Evolutionary conservation across 352 stramenopile genomes (phyloP), one percentile per base, ranked within the genome.

Genomic region (Thalassiosira sp.): DNA sequence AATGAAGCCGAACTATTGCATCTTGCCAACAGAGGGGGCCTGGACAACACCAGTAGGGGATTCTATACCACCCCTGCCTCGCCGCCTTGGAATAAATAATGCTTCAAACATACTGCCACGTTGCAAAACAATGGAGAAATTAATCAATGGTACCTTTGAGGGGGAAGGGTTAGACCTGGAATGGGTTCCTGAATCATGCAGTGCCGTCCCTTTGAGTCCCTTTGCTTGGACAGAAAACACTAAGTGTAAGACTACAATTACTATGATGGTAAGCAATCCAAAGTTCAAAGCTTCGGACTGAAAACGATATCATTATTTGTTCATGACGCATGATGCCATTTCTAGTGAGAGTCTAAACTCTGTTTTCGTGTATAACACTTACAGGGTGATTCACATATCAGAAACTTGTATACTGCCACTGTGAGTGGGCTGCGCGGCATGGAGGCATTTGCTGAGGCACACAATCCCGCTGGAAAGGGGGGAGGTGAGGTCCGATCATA

Each of bases 361-460:
- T 46, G 3, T 46, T 46, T 2, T 13, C 3, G 2, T 18, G 8
- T 18, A 20, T 13, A 18, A 46, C 11, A 16, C 31, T 27, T 24
- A 7, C 35, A 66, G 57, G 72, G 72, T 5, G 72, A 81, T 27
- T 63, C 37, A 24, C 72, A 76, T 25, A 64, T 81, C 11, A n/a
- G 72, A 57, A 81, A 81, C 54, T 28, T 81, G 3, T 81, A 72
- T 31, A 72, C 63, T 24, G 72, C 72, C 27, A 76, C 72, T 11
- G 52, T 81, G 3, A 51, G 71, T 67, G 72, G 72, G n/a, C 25
- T 81, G 18, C 57, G 72, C n/a, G 72, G 64, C 25, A 22, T 62
- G 1, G 11, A 53, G 31, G 51, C 22, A 11, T 81, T 81, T 45
- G 52, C 40, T 11, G 72, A 81, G 31, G 58, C 49, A 10, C 72